These are phyloP conservation scores for Tremella yokohamensis DNA, from an alignment of 768 basidiomycete species.

Conservation along the genomic window DNA sequence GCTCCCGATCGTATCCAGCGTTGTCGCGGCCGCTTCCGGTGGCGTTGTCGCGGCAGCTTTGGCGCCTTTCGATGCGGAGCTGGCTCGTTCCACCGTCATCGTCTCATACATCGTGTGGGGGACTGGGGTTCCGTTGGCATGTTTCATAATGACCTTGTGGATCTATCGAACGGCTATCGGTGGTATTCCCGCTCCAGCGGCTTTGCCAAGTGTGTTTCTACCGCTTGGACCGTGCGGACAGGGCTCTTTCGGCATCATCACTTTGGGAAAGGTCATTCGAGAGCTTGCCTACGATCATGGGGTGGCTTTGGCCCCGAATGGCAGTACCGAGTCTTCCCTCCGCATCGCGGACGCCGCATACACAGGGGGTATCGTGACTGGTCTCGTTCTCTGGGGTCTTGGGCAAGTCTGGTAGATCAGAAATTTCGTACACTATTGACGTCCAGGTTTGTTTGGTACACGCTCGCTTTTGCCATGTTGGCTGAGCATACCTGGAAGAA, in stretches of 20 bases:
- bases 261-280: slow-evolving; percentile 34
- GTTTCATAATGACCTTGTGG: slow-evolving; percentile 68
- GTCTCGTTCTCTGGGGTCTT: slow-evolving; percentile 48
- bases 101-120: slow-evolving; percentile 56
- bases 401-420: slow-evolving; percentile 40
- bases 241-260: slow-evolving; percentile 53
- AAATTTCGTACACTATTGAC: too few relatives aligned
- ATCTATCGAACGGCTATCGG: slow-evolving; percentile 59
- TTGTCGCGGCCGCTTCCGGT: slow-evolving; percentile 68
- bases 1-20: slow-evolving; percentile 69
- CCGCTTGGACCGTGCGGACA: slow-evolving; percentile 72
- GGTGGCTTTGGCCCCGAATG: background rate
- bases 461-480: slow-evolving; percentile 34
- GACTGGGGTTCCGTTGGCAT: slow-evolving; percentile 60
- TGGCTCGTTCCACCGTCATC: slow-evolving; percentile 60
- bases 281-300: slow-evolving; percentile 24
- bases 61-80: slow-evolving; percentile 53
- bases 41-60: slow-evolving; percentile 60
- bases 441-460: too few relatives aligned
- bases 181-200: slow-evolving; percentile 21
- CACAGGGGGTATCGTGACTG: slow-evolving; percentile 30
- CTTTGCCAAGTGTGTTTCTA: slow-evolving; percentile 58
- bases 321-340: background rate
- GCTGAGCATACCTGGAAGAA: slow-evolving; percentile 24
- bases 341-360: slow-evolving; percentile 32